Evolutionary conservation across 1,284 basidiomycete species (phyloP).

Genomic region (Cutaneotrichosporon arboriforme): DNA sequence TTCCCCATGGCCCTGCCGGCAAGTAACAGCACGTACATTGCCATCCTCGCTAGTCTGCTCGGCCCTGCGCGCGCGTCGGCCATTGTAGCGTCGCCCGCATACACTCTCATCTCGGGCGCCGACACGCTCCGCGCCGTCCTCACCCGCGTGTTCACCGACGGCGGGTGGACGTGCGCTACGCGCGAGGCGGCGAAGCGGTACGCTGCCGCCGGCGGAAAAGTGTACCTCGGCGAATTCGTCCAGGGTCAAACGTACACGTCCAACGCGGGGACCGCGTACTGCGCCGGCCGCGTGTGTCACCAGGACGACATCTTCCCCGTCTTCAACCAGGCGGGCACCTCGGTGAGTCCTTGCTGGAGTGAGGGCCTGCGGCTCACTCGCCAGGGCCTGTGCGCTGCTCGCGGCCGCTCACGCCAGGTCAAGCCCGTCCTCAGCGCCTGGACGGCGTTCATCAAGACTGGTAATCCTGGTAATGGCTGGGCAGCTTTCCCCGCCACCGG

Average conservation of each 20-base stretch:
- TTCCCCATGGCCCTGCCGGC: neutral
- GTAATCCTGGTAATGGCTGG: neutral
- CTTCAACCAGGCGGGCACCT: slow-evolving; percentile 16
- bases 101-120: neutral
- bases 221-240: slow-evolving; percentile 65
- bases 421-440: slow-evolving; percentile 21
- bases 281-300: slow-evolving; percentile 35
- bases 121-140: neutral
- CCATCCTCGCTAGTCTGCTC: neutral
- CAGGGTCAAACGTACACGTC: slow-evolving; percentile 64
- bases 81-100: neutral
- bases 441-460: slow-evolving; percentile 31
- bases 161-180: slow-evolving; percentile 54
- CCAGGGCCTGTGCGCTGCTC: neutral
- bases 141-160: slow-evolving; percentile 57
- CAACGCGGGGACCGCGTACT: slow-evolving; percentile 47
- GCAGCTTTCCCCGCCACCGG: slow-evolving; percentile 15
- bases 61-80: neutral
- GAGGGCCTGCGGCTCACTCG: too few species aligned
- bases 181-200: slow-evolving; percentile 65
- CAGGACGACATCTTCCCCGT: slow-evolving; percentile 37
- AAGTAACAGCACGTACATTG: neutral
- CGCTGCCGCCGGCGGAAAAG: slow-evolving; percentile 59
- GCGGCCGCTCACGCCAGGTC: slow-evolving; percentile 15
- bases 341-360: neutral